phyloP scores from a whole-genome alignment of 495 filamentous ascomycete species.

The Immersiella caudata region DNA sequence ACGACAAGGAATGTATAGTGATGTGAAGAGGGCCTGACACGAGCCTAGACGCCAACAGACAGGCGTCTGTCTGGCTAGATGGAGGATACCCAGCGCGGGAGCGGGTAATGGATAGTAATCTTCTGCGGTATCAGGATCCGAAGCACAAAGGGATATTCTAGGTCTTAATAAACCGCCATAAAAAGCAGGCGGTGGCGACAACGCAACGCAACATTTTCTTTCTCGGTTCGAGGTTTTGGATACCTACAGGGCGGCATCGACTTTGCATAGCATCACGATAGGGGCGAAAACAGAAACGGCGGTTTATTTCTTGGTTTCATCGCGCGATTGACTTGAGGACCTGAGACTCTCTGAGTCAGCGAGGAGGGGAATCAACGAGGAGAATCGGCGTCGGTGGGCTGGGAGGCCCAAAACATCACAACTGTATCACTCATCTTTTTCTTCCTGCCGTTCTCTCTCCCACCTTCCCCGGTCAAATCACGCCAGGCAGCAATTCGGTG shows the following conservation, averaged over 20 bases:
- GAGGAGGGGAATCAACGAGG: neutral
- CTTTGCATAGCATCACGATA: conserved; percentile 11
- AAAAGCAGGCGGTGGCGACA: neutral
- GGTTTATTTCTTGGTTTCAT: neutral
- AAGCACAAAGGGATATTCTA: conserved; percentile 7
- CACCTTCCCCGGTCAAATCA: neutral
- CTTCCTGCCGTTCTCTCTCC: neutral
- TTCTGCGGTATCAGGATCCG: conserved; percentile 13
- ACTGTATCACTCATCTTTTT: neutral
- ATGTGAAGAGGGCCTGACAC: conserved; percentile 49
- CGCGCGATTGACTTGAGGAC: neutral
- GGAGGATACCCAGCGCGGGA: conserved; percentile 1
- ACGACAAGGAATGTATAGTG: conserved; percentile 61
- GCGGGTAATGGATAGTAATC: conserved; percentile 21
- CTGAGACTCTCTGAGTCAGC: neutral
- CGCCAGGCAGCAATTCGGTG: neutral
- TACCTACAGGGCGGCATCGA: conserved; percentile 13
- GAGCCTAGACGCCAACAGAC: neutral
- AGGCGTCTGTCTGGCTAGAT: neutral
- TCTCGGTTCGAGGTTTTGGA: conserved; percentile 18
- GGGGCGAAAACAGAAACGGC: conserved; percentile 4
- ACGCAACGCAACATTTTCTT: neutral
- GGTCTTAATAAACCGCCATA: conserved; percentile 11
- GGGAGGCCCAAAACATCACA: too few relatives aligned
- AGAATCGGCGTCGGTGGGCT: neutral